Base-by-base conservation (phyloP, 805 yeast genomes). In the Grigorovia yakushimaensis region DNA sequence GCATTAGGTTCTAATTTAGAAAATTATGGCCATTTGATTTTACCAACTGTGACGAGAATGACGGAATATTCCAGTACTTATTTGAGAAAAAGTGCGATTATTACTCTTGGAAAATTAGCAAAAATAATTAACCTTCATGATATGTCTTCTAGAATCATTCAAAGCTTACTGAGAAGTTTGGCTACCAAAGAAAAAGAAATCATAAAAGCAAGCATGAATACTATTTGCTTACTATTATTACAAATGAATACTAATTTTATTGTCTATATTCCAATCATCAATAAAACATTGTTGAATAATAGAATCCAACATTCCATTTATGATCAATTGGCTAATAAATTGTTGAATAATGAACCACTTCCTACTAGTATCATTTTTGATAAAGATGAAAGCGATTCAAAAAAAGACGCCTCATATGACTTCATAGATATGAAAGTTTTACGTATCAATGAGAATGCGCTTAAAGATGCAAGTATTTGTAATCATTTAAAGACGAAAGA, bases 391-490 rank as follows among this genome's bases (percentile, higher is more conserved):
- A 56, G 62, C 35, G 63, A 66, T 17, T 45, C 48, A 5, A 49
- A 49, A 22, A 86, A 82, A 43, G 44, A 47, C 1, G 48, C 47
- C 3, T 70, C 77, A 17, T 76, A 81, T 18, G 91, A 27, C 2
- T 27, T 82, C 50, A 77, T 82, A 52, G 79, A 84, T 1, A 73
- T 82, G 2, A 80, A 83, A 56, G 86, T 86, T 56, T 69, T 91
- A 10, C 89, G 95, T 0, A 77, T 79, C 4, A 79, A 79, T 52
- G 82, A 78, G 53, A 73, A 72, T 46, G 71, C 71, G 8, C 70
- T 93, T 56, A 82, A 86, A 57, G 77, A 79, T 41, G 87, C 89
- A 1, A 93, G 98, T 98, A 96, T 88, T 55, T 84, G 95, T 23
- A 78, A 85, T 21, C 91, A 87, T 54, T 78, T 91, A 53, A 77